phyloP scores from a whole-genome alignment of 208 protist species.

The Angomonas desouzai region DNA sequence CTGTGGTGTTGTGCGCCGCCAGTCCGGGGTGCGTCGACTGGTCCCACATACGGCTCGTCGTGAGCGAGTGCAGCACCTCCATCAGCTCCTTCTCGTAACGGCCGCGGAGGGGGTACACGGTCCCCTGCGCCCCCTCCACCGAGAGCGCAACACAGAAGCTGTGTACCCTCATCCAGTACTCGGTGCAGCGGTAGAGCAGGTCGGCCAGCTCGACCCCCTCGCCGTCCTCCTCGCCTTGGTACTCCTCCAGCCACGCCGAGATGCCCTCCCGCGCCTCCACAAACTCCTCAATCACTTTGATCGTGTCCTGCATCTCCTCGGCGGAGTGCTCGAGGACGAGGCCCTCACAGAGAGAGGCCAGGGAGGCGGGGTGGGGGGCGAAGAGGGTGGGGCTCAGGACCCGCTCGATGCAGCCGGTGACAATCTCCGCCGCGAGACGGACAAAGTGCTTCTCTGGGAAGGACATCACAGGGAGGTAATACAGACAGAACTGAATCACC shows the following conservation, averaged over 20 bases:
- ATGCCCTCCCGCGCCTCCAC: constrained; percentile 65
- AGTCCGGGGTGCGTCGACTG: not conserved
- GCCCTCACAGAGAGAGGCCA: constrained; percentile 67
- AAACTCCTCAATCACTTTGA: constrained; percentile 71
- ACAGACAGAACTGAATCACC: constrained; percentile 67
- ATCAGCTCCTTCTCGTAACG: constrained; percentile 75
- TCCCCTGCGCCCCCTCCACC: constrained; percentile 49
- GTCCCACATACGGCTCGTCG: constrained; percentile 1
- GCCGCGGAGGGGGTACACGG: constrained; percentile 48
- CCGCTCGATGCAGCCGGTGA: constrained; percentile 62
- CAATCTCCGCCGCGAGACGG: constrained; percentile 58
- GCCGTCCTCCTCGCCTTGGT: constrained; percentile 23
- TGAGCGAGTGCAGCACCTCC: constrained; percentile 43
- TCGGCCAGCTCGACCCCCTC: constrained; percentile 27
- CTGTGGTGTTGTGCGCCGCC: constrained; percentile 1
- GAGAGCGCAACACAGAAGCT: constrained; percentile 64
- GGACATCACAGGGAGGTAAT: constrained; percentile 51
- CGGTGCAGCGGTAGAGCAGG: constrained; percentile 38
- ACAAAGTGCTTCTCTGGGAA: constrained; percentile 41
- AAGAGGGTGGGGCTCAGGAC: constrained; percentile 55
- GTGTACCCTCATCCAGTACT: constrained; percentile 72
- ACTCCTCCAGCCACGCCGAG: constrained; percentile 69
- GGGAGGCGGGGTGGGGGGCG: constrained; percentile 22
- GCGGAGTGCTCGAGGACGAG: constrained; percentile 72
- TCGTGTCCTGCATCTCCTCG: constrained; percentile 50